Conservation (phyloP, 225 moss, liverwort and hornwort genomes). For the Pseudoscleropodium purum region DNA sequence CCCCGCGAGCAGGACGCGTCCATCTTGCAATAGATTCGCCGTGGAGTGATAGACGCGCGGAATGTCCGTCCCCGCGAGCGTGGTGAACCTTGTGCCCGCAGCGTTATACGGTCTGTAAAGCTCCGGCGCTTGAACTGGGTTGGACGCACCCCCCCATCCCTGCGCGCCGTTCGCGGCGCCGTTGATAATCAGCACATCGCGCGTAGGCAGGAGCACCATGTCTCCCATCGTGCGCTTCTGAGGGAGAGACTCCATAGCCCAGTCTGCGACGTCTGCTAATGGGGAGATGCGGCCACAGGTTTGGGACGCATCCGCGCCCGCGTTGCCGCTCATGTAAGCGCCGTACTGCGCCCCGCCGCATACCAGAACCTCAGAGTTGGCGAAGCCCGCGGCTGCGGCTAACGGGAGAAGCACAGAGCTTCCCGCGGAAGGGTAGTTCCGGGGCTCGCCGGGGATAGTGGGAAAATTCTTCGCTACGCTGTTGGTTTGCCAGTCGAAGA, state of each 20-base stretch:
- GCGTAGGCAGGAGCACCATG: conserved; percentile 38
- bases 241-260: conserved; percentile 38
- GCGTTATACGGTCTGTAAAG: conserved; percentile 28
- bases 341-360: conserved; percentile 44
- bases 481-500: conserved; percentile 37
- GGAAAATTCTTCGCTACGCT: conserved; percentile 23
- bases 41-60: conserved; percentile 56
- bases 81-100: conserved; percentile 24
- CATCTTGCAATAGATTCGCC: conserved; percentile 35
- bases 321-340: conserved; percentile 6
- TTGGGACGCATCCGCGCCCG: conserved; percentile 5
- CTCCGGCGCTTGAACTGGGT: conserved; percentile 34
- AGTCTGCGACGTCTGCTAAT: conserved; percentile 6
- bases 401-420: conserved; percentile 41
- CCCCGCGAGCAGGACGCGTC: conserved; percentile 36
- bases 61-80: conserved; percentile 24
- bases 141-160: conserved; percentile 40
- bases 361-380: conserved; percentile 16
- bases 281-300: conserved; percentile 33
- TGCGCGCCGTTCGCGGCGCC: conserved; percentile 44
- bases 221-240: conserved; percentile 45
- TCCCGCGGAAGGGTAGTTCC: conserved; percentile 43
- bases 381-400: background rate
- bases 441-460: conserved; percentile 35
- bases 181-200: conserved; percentile 44